A percentile compares a stretch with the other conserved stretches of the same genome.
Evolutionary conservation across 2,329 filamentous ascomycete genomes (phyloP).

Genomic region (Beauveria scarabaeidicola): DNA sequence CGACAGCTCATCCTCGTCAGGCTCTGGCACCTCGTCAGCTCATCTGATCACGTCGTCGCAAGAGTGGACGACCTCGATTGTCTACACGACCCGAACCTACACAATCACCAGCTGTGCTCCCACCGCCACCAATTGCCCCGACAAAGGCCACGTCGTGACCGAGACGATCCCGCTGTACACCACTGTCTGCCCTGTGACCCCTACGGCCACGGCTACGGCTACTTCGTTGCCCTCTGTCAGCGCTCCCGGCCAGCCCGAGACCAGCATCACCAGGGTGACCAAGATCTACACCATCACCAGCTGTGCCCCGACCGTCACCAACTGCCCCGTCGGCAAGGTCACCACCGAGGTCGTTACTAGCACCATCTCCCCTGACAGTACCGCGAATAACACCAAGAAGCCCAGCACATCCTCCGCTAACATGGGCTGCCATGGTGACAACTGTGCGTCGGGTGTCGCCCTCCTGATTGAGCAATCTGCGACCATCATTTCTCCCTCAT

Average conservation of each 20-base stretch:
- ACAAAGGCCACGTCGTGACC: neutral
- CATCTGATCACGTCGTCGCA: neutral
- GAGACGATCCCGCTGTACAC: slow-evolving; percentile 7
- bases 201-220: neutral
- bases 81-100: slow-evolving; percentile 22
- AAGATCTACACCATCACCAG: slow-evolving; percentile 23
- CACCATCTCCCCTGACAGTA: neutral
- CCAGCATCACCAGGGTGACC: slow-evolving; percentile 1
- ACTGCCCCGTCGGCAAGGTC: slow-evolving; percentile 24
- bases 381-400: neutral
- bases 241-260: slow-evolving; percentile 15
- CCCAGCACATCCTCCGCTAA: neutral
- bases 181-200: slow-evolving; percentile 1
- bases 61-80: slow-evolving; percentile 19
- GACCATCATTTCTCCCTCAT: neutral
- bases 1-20: neutral
- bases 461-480: neutral
- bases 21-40: neutral
- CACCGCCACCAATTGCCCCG: slow-evolving; percentile 22
- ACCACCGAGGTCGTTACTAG: slow-evolving; percentile 17
- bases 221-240: neutral
- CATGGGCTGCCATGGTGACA: neutral
- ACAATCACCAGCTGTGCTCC: slow-evolving; percentile 25
- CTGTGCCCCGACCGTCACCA: slow-evolving; percentile 21
- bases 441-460: neutral